Base-by-base conservation (phyloP, 2,329 filamentous ascomycete species). In the Cordyceps farinosa region DNA sequence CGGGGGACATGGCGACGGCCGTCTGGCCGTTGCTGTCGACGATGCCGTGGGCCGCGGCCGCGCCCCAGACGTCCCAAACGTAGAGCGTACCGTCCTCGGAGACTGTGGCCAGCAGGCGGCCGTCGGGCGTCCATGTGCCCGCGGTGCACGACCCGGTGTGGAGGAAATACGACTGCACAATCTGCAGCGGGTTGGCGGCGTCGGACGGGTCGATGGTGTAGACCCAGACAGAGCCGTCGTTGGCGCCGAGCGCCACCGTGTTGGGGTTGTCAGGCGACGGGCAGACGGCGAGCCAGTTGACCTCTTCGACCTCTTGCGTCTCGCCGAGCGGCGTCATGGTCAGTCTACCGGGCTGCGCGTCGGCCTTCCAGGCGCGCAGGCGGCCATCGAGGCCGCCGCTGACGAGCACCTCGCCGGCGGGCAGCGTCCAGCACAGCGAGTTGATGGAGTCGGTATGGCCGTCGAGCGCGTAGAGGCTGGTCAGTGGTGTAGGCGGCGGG, bases 361-460 rank as follows among this genome's bases (percentile, higher is more conserved):
- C 74, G 1, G 83, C 74, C 67, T 84, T 82, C 82, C 89, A 93
- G 15, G 87, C 87, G 67, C 90, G 85, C 69, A 99, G 73, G 67
- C 87, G 87, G 11, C 95, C 95, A 74, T 98, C 95, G 66, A 98
- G 78, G 8, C 94, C 95, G 6, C 88, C 95, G 6, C 90, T 92
- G n/a, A 95, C 83, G 15, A 96, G 82, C 71, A 91, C 95, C 63
- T 96, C 89, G 63, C 95, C 95, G 62, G 83, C 82, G 0, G 93
- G 93, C 51, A 90, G 80, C 0, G 93, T 96, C 76, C 97, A 99
- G 8, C 87, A 79, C 4, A 97, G 84, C 2, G 91, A 85, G 73
- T 95, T 97, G 73, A 99, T 89, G 15, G 90, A 95, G 79, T 99
- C 95, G 51, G 86, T 88, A 79, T 99, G 95, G 52, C 92, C 93